Percentiles rank a stretch among this genome's conserved stretches.
Conservation (phyloP, 2,329 filamentous ascomycete species). For the Thermomyces lanuginosus region DNA sequence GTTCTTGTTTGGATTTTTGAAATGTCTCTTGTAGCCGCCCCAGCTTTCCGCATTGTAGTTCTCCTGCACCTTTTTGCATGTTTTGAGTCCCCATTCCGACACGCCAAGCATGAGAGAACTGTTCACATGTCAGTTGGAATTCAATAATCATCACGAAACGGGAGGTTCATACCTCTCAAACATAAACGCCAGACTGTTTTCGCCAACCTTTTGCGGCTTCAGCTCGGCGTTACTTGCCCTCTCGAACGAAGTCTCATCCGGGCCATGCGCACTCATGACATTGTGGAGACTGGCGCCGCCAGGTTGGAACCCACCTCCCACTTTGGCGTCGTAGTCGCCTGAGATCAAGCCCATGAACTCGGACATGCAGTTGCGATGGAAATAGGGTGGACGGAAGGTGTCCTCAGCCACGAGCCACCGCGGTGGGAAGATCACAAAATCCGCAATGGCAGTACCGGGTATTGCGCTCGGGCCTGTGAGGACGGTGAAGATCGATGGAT, state of each 20-base stretch:
- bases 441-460: slow-evolving; percentile 45
- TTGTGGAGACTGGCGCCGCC: slow-evolving; percentile 51
- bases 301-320: slow-evolving; percentile 41
- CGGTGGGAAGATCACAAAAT: slow-evolving; percentile 50
- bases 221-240: slow-evolving; percentile 38
- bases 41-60: slow-evolving; percentile 71
- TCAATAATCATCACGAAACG: neutral
- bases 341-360: slow-evolving; percentile 51
- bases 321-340: slow-evolving; percentile 46
- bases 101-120: slow-evolving; percentile 53
- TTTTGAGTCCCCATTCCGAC: slow-evolving; percentile 55
- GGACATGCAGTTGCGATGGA: slow-evolving; percentile 49
- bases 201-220: slow-evolving; percentile 40
- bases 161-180: slow-evolving; percentile 36
- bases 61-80: slow-evolving; percentile 53
- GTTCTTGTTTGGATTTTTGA: slow-evolving; percentile 31
- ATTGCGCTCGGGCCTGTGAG: slow-evolving; percentile 42
- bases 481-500: slow-evolving; percentile 61
- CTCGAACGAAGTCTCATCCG: slow-evolving; percentile 40
- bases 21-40: slow-evolving; percentile 50
- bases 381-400: slow-evolving; percentile 47
- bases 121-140: slow-evolving; percentile 21
- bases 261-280: slow-evolving; percentile 54
- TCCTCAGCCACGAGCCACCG: slow-evolving; percentile 46
- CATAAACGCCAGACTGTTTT: slow-evolving; percentile 48